Evolutionary conservation across 2,329 filamentous ascomycete genomes (phyloP).

Genomic region (Lachnum nothofagi): DNA sequence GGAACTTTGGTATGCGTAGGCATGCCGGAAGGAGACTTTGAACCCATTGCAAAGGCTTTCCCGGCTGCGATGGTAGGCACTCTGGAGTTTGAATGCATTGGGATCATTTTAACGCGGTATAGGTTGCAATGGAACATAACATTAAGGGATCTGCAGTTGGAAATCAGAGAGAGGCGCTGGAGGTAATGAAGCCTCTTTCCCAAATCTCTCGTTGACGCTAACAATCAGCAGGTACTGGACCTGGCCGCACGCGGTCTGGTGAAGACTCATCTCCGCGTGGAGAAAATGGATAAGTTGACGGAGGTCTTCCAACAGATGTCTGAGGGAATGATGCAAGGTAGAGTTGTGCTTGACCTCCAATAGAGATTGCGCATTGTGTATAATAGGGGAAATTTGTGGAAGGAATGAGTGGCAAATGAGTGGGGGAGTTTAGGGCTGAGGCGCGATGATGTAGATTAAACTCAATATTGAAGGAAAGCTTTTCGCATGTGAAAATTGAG

Average conservation of each 20-base stretch:
- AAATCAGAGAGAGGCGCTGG: slow-evolving; percentile 45
- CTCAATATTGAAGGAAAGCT: neutral
- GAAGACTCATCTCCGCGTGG: slow-evolving; percentile 40
- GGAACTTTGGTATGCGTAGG: slow-evolving; percentile 49
- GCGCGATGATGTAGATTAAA: neutral
- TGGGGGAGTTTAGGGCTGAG: neutral
- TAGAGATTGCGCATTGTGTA: slow-evolving; percentile 4
- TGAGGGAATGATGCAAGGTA: slow-evolving; percentile 39
- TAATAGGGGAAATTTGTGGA: neutral
- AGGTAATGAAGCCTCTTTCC: slow-evolving; percentile 20
- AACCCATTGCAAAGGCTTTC: slow-evolving; percentile 41
- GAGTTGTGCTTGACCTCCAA: slow-evolving; percentile 43
- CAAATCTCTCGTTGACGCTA: neutral
- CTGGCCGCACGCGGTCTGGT: slow-evolving; percentile 44
- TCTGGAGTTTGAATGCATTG: neutral
- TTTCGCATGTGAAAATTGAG: neutral
- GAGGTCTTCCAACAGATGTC: slow-evolving; percentile 43
- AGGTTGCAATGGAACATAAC: slow-evolving; percentile 38
- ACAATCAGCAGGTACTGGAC: slow-evolving; percentile 34
- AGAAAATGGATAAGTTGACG: slow-evolving; percentile 44
- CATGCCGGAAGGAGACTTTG: slow-evolving; percentile 42
- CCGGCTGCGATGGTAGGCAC: slow-evolving; percentile 34
- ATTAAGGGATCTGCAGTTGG: slow-evolving; percentile 48
- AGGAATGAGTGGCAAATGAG: neutral
- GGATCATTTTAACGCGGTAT: neutral